Evolutionary conservation across 2,329 filamentous ascomycete species (phyloP).

Genomic region (Ophiostoma sp.): DNA sequence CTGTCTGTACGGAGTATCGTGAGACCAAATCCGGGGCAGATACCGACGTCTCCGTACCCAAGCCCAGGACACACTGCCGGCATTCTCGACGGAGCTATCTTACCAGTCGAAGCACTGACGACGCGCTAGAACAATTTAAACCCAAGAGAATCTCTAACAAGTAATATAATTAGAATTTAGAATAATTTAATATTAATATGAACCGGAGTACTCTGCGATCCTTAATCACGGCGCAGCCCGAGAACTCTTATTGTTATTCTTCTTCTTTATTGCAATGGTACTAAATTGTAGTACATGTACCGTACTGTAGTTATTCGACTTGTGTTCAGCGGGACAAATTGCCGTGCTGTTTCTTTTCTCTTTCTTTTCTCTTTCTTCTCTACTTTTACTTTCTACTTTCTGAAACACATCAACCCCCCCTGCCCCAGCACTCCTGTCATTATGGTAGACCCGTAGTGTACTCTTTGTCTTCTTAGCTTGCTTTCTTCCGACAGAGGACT

Average conservation of each 20-base stretch:
- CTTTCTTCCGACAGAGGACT: neutral
- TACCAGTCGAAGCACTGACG: slow-evolving; percentile 5
- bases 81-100: neutral
- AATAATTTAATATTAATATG: neutral
- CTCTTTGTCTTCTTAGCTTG: neutral
- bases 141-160: neutral
- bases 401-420: slow-evolving; percentile 7
- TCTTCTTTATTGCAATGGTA: neutral
- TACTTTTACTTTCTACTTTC: neutral
- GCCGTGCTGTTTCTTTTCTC: too few relatives aligned
- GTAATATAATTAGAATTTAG: neutral
- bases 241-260: neutral
- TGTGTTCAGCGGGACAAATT: slow-evolving; percentile 1
- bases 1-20: neutral
- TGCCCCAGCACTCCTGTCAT: slow-evolving; percentile 10
- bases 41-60: neutral
- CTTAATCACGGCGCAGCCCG: slow-evolving; percentile 12
- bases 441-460: neutral
- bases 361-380: too few relatives aligned
- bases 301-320: neutral
- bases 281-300: too few relatives aligned
- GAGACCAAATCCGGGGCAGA: slow-evolving; percentile 3
- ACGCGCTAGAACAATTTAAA: slow-evolving; percentile 5
- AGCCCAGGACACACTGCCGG: neutral
- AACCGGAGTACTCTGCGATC: neutral